These are phyloP conservation scores for Metschnikowia santaceciliae DNA, from an alignment of 805 yeast genomes.

Conservation along the genomic window DNA sequence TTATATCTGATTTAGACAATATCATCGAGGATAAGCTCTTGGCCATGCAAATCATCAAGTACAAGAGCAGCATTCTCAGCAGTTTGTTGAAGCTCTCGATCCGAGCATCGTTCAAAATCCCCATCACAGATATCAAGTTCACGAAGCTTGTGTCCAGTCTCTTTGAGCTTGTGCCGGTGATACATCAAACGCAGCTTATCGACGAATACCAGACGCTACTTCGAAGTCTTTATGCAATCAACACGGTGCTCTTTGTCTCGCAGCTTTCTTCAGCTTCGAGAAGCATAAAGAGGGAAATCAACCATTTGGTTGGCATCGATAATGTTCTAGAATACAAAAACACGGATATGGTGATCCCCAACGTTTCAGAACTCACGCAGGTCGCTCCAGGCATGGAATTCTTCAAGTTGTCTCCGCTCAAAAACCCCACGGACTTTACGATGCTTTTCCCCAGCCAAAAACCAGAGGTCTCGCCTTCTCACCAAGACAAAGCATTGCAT, in stretches of 20 bases:
- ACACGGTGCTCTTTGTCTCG: slow-evolving; percentile 24
- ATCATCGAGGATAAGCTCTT: slow-evolving; percentile 28
- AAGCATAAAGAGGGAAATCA: slow-evolving; percentile 30
- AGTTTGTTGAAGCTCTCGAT: slow-evolving; percentile 27
- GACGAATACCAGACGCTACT: slow-evolving; percentile 23
- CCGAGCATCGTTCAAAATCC: slow-evolving; percentile 26
- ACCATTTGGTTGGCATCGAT: slow-evolving; percentile 31
- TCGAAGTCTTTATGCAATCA: slow-evolving; percentile 26
- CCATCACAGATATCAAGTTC: slow-evolving; percentile 32
- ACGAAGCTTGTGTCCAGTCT: slow-evolving; percentile 23
- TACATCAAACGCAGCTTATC: slow-evolving; percentile 28
- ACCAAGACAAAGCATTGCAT: background rate
- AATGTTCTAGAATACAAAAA: slow-evolving; percentile 14
- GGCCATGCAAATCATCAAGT: slow-evolving; percentile 35
- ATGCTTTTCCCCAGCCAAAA: slow-evolving; percentile 24
- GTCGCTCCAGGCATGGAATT: slow-evolving; percentile 20
- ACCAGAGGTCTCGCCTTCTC: background rate
- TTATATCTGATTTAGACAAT: slow-evolving; percentile 29
- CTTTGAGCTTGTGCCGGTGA: slow-evolving; percentile 30
- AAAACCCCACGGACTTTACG: slow-evolving; percentile 30
- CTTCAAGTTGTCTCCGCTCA: slow-evolving; percentile 26
- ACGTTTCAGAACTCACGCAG: slow-evolving; percentile 27
- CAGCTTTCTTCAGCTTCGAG: slow-evolving; percentile 23
- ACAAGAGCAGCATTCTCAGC: slow-evolving; percentile 25
- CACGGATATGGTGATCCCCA: slow-evolving; percentile 13